Base-by-base conservation (phyloP, 176 grass and related monocot genomes). In the Musa itinerans region DNA sequence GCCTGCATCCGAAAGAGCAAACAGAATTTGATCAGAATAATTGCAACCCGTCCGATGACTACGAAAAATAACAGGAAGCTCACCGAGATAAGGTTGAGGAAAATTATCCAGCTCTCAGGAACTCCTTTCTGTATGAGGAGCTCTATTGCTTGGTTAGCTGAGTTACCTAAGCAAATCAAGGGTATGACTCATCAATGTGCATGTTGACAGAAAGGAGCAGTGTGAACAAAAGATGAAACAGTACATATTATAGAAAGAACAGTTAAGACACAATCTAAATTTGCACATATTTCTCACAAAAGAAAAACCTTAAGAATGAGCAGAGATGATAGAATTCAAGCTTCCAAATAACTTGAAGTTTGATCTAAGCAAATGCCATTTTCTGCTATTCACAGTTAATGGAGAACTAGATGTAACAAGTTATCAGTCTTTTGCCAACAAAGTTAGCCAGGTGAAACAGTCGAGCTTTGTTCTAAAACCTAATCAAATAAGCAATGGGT, bases 31-130 rank as follows among this genome's bases (percentile, higher is more conserved):
- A n/a, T 9, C 7, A 61, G 64, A 65, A 11, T 43, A 67, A 24
- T 48, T 0, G 81, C 4, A 81, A 9, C 56, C n/a, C 49, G 50
- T 57, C 34, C 10, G 54, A 15, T 8, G 11, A 2, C 6, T 11
- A 11, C 16, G 2, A 19, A 70, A 43, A 49, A 0, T 2, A 65
- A 34, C 29, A 52, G 5, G 52, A 34, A 51, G 24, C 63, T 80
- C 85, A 99, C 95, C 80, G 95, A 94, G 22, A 99, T 99, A 20
- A 99, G 95, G 79, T 93, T 94, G 26, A 99, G 95, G 71, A 99
- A 99, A 82, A 99, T 91, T 70, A 99, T 99, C 62, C 82, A 79
- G 52, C 79, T 86, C 82, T 99, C 95, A 2, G 90, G 90, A 80
- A 99, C 90, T 68, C 90, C 95, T 81, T 92, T 99, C 76, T 90